These are phyloP conservation scores for Globisporangium canariense DNA, from an alignment of 352 stramenopile species.

Conservation along the genomic window DNA sequence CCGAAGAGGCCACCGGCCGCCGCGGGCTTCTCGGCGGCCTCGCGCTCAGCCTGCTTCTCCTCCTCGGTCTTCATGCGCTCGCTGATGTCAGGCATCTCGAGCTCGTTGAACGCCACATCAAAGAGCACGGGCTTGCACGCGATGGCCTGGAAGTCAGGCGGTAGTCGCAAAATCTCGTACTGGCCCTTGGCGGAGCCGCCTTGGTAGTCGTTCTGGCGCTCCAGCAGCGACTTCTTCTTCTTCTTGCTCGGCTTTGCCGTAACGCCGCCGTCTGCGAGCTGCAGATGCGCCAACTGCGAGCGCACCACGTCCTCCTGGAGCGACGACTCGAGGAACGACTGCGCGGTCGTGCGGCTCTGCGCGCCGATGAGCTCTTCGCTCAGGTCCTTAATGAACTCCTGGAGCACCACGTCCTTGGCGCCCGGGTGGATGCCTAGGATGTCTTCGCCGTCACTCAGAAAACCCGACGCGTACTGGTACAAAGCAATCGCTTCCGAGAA, in stretches of 20 bases:
- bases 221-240: conserved; percentile 37
- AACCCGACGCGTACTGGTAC: conserved; percentile 67
- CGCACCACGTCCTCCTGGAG: conserved; percentile 53
- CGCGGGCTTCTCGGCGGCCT: conserved; percentile 29
- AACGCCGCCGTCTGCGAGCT: conserved; percentile 23
- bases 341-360: conserved; percentile 63
- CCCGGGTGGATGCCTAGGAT: conserved; percentile 52
- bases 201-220: conserved; percentile 54
- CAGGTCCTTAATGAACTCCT: conserved; percentile 60
- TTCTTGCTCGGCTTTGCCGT: conserved; percentile 10
- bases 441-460: conserved; percentile 59
- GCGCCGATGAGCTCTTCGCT: conserved; percentile 59
- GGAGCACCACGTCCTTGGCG: conserved; percentile 56
- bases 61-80: conserved; percentile 75
- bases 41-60: conserved; percentile 57
- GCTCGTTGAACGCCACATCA: conserved; percentile 79
- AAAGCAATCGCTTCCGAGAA: conserved; percentile 67
- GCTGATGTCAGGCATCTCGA: conserved; percentile 75
- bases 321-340: conserved; percentile 65
- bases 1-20: conserved; percentile 55
- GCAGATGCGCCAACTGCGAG: conserved; percentile 63
- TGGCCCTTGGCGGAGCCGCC: conserved; percentile 44
- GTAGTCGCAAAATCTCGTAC: conserved; percentile 63
- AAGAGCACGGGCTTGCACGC: conserved; percentile 81
- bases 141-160: conserved; percentile 58